Percentiles rank a stretch among this genome's conserved stretches.
These are phyloP conservation scores for peach (Prunus persica) DNA, from an alignment of 306 rosid genomes.

Conservation along the genomic window Prunus_persica_NCBIv2 NC_034014.1:9975501-9976000, in stretches of 20 bases:
- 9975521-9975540: background rate
- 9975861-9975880: background rate
- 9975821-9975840: background rate
- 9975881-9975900: background rate
- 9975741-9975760: background rate
- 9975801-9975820: background rate
- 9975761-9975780: background rate
- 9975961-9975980: background rate
- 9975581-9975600: background rate
- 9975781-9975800: conserved; percentile 23
- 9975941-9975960: background rate
- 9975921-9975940: background rate
- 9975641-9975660: background rate
- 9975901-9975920: background rate
- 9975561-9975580: background rate
- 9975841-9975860: background rate
- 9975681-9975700: background rate
- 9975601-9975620: conserved; percentile 14
- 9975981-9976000: background rate
- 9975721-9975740: background rate
- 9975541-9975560: background rate
- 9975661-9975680: background rate
- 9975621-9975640: background rate
- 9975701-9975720: background rate
- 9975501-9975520: background rate